These are phyloP conservation scores for Mycena rosella DNA, from an alignment of 768 basidiomycete species.

Conservation along the genomic window DNA sequence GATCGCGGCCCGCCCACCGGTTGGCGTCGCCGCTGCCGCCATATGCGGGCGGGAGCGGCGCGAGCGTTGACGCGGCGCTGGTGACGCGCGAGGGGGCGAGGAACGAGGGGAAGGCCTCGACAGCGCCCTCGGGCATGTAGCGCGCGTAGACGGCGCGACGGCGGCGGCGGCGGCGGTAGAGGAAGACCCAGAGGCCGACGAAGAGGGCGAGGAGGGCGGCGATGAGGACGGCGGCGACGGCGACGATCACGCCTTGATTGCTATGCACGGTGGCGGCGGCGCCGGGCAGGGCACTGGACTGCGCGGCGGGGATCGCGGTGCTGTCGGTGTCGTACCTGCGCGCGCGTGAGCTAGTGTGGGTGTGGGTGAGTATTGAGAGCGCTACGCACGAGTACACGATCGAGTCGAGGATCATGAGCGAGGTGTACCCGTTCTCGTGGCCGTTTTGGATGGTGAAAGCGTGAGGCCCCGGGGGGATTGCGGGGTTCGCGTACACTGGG, in stretches of 20 bases:
- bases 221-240: constrained; percentile 28
- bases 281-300: background rate
- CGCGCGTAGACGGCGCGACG: constrained; percentile 31
- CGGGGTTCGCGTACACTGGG: constrained; percentile 44
- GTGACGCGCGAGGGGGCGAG: constrained; percentile 10
- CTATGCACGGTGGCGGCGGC: background rate
- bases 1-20: constrained; percentile 28
- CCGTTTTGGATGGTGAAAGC: constrained; percentile 48
- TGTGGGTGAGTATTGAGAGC: background rate
- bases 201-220: constrained; percentile 14
- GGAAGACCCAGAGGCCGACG: constrained; percentile 15
- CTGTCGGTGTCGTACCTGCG: constrained; percentile 14
- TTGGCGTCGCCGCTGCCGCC: background rate
- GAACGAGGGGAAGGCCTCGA: constrained; percentile 25
- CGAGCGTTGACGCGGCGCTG: background rate
- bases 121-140: constrained; percentile 30
- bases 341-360: background rate
- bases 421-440: constrained; percentile 34
- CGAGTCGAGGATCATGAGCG: constrained; percentile 52
- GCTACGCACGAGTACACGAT: constrained; percentile 55
- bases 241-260: constrained; percentile 9
- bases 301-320: background rate
- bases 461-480: constrained; percentile 43
- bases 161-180: constrained; percentile 27
- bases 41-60: constrained; percentile 11